phyloP scores from a whole-genome alignment of 148 eudicot genomes.

The Bassia scoparia region DNA sequence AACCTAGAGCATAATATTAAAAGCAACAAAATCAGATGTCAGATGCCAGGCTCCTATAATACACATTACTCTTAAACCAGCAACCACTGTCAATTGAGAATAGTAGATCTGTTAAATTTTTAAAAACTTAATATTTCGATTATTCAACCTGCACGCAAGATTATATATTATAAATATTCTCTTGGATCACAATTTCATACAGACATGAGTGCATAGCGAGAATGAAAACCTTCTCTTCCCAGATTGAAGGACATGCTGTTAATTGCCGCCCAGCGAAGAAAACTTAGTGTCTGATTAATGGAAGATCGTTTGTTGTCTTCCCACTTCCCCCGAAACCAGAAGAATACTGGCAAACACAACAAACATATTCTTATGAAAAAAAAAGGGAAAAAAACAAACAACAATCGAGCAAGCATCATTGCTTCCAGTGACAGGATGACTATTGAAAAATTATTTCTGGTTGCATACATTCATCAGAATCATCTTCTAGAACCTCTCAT shows the following conservation, averaged over 20 bases:
- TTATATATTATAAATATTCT: neutral
- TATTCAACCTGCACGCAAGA: neutral
- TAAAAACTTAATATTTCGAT: neutral
- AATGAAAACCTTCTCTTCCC: conserved; percentile 64
- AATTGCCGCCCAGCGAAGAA: conserved; percentile 72
- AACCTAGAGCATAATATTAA: neutral
- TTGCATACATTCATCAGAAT: conserved; percentile 78
- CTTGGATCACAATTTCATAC: neutral
- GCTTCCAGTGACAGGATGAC: neutral
- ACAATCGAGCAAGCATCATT: neutral
- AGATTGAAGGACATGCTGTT: conserved; percentile 56
- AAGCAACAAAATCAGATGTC: neutral
- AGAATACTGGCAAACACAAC: conserved; percentile 50
- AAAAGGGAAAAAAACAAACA: conserved; percentile 11
- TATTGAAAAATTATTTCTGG: neutral
- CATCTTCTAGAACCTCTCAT: conserved; percentile 75
- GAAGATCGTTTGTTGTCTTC: conserved; percentile 59
- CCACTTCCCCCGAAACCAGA: conserved; percentile 80
- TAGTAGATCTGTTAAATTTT: neutral
- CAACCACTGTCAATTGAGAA: neutral
- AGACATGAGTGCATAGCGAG: neutral
- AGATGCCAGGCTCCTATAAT: neutral
- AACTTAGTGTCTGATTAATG: conserved; percentile 53
- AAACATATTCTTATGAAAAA: neutral
- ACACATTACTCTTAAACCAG: neutral